phyloP scores from a whole-genome alignment of 805 yeast species.

The Millerago galiae region DNA sequence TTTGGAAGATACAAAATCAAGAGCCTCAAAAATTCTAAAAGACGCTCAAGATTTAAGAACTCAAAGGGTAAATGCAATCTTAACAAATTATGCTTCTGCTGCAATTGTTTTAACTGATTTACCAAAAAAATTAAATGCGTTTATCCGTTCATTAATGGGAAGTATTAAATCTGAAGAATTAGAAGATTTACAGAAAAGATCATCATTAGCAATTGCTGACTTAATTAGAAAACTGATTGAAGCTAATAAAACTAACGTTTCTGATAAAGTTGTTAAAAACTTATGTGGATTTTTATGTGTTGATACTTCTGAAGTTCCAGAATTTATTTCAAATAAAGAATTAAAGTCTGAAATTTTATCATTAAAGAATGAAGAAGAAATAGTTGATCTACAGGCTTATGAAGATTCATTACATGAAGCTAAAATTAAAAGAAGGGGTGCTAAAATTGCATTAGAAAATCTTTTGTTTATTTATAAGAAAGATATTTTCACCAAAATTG shows the following conservation, averaged over 20 bases:
- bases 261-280: slow-evolving; percentile 85
- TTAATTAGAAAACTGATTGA: slow-evolving; percentile 55
- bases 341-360: slow-evolving; percentile 58
- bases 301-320: slow-evolving; percentile 94
- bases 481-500: slow-evolving; percentile 50
- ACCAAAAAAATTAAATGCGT: slow-evolving; percentile 86
- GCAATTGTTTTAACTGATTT: slow-evolving; percentile 53
- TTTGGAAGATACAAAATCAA: slow-evolving; percentile 69
- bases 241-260: slow-evolving; percentile 60
- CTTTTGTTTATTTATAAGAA: slow-evolving; percentile 49
- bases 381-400: slow-evolving; percentile 54
- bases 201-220: slow-evolving; percentile 63
- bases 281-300: slow-evolving; percentile 91
- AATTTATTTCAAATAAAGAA: slow-evolving; percentile 60
- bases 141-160: slow-evolving; percentile 88
- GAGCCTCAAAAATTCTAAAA: slow-evolving; percentile 58
- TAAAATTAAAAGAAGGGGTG: slow-evolving; percentile 78
- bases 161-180: slow-evolving; percentile 75
- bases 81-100: slow-evolving; percentile 76
- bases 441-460: slow-evolving; percentile 58
- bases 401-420: slow-evolving; percentile 69
- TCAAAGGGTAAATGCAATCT: slow-evolving; percentile 50
- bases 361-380: slow-evolving; percentile 64
- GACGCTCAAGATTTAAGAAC: slow-evolving; percentile 53
- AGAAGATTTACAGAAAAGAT: slow-evolving; percentile 56